These are phyloP conservation scores for Niebla homalea DNA, from an alignment of 495 filamentous ascomycete genomes.

Conservation along the genomic window DNA sequence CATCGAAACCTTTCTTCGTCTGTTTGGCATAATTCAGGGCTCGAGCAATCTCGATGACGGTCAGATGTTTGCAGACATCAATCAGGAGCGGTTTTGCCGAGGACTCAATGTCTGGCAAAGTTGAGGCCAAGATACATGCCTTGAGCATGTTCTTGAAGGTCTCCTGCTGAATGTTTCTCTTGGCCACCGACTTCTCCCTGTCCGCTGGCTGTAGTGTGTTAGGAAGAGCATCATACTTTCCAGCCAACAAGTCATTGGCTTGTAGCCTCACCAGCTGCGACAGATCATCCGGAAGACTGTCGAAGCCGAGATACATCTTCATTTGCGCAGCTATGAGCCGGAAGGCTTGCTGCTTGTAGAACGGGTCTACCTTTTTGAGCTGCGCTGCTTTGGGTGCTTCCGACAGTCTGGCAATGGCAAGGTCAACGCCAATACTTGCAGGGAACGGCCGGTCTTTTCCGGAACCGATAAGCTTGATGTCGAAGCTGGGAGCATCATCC, in stretches of 20 bases:
- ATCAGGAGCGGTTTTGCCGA: conserved; percentile 60
- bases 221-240: conserved; percentile 48
- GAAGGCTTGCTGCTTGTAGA: conserved; percentile 88
- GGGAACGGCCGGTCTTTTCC: conserved; percentile 80
- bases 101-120: conserved; percentile 61
- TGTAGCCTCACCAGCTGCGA: conserved; percentile 71
- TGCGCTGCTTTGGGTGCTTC: conserved; percentile 54
- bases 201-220: conserved; percentile 55
- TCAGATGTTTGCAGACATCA: conserved; percentile 78
- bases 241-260: conserved; percentile 66
- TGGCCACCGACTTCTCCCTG: conserved; percentile 65
- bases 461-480: conserved; percentile 77
- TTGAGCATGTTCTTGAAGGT: conserved; percentile 76
- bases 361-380: conserved; percentile 61
- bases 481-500: conserved; percentile 75
- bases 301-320: conserved; percentile 78
- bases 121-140: conserved; percentile 74
- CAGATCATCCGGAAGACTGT: conserved; percentile 81
- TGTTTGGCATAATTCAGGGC: conserved; percentile 65
- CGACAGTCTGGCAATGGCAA: conserved; percentile 74
- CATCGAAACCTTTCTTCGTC: conserved; percentile 60
- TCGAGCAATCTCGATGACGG: conserved; percentile 77
- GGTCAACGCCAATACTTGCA: conserved; percentile 67
- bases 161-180: conserved; percentile 70
- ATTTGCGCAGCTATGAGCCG: conserved; percentile 72